These are phyloP conservation scores for Dactylellina leptospora DNA, from an alignment of 2,329 filamentous ascomycete genomes.

Conservation along the genomic window DNA sequence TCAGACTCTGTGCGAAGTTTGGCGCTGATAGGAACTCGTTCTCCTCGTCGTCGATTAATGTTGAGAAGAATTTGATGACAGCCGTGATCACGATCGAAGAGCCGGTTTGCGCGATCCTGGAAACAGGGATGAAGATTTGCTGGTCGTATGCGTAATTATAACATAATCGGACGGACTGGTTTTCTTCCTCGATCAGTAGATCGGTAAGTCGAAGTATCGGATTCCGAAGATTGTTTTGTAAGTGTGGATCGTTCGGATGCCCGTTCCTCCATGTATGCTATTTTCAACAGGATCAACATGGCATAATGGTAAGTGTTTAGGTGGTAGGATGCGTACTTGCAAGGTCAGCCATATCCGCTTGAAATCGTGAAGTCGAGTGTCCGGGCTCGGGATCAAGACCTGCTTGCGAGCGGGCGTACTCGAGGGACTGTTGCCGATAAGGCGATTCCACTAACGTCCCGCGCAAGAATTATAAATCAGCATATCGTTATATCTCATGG, in stretches of 20 bases:
- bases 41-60: conserved; percentile 93
- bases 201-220: conserved; percentile 56
- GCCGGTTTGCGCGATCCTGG: conserved; percentile 86
- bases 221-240: conserved; percentile 55
- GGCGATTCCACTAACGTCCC: conserved; percentile 56
- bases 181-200: conserved; percentile 57
- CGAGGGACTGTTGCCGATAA: conserved; percentile 55
- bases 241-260: conserved; percentile 55
- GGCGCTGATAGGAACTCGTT: conserved; percentile 91
- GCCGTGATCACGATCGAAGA: conserved; percentile 87
- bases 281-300: neutral
- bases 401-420: conserved; percentile 51
- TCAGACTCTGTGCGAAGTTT: conserved; percentile 84
- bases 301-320: too few relatives aligned
- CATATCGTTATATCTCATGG: too few relatives aligned
- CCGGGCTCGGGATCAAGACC: conserved; percentile 54
- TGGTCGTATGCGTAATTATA: conserved; percentile 84
- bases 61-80: conserved; percentile 85
- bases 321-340: conserved; percentile 51
- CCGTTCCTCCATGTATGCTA: conserved; percentile 58
- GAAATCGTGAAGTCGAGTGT: conserved; percentile 55
- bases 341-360: conserved; percentile 57
- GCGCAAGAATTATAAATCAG: too few relatives aligned
- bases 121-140: conserved; percentile 87
- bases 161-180: conserved; percentile 69